Conservation (phyloP, 164 flowering plant species). For the Stephania cephalantha region DNA sequence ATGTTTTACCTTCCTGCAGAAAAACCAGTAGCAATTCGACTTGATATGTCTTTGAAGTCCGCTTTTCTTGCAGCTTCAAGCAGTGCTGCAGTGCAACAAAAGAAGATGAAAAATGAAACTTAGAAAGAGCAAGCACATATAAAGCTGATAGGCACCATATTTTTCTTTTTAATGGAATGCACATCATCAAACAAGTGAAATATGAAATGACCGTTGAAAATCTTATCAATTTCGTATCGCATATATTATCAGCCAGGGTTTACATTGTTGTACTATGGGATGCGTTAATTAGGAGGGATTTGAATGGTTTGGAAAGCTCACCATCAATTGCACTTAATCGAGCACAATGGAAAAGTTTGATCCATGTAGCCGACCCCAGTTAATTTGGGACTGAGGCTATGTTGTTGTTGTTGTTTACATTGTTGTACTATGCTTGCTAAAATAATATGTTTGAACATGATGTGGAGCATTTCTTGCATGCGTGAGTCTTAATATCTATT, state of each 20-base stretch:
- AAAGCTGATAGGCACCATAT: background rate
- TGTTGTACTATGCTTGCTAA: too few species aligned
- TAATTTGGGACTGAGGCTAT: too few species aligned
- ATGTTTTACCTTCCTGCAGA: constrained; percentile 64
- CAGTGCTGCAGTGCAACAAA: constrained; percentile 50
- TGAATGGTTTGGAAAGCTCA: too few species aligned
- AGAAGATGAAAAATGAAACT: background rate
- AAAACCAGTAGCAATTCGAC: constrained; percentile 72
- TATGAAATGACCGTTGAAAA: background rate
- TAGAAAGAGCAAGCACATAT: background rate
- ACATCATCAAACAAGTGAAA: background rate
- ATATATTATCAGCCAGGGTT: background rate
- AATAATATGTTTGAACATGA: background rate
- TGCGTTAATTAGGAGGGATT: too few species aligned
- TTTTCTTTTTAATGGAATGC: background rate
- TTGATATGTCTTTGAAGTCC: constrained; percentile 55
- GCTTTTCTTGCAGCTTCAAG: constrained; percentile 88
- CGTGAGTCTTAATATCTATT: background rate
- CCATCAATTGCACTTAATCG: too few species aligned
- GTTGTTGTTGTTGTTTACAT: too few species aligned
- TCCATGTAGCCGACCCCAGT: too few species aligned
- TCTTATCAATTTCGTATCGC: background rate
- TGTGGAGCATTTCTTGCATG: background rate
- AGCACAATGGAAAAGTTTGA: too few species aligned
- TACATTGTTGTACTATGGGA: too few species aligned